Evolutionary conservation across 2,329 filamentous ascomycete species (phyloP).

Genomic region (Sphaerulina musiva): DNA sequence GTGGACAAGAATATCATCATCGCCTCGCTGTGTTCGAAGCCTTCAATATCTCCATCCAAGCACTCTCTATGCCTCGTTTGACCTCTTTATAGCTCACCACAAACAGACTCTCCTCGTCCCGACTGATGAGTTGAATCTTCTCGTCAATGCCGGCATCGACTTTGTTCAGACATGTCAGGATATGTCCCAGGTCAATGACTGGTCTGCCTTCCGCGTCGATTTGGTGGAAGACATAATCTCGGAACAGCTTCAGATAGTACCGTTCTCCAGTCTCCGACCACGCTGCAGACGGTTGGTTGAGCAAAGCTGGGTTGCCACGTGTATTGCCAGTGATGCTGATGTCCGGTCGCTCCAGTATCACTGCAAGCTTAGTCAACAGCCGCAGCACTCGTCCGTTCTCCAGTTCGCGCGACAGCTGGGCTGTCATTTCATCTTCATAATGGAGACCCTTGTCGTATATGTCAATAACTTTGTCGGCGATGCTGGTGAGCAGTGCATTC

Average conservation of each 20-base stretch:
- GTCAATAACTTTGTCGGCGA: constrained; percentile 68
- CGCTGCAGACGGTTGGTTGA: constrained; percentile 30
- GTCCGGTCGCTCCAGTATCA: constrained; percentile 85
- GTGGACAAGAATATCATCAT: background rate
- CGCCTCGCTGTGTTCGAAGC: constrained; percentile 18
- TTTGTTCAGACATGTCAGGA: constrained; percentile 81
- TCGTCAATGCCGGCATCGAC: constrained; percentile 86
- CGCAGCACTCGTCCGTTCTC: constrained; percentile 85
- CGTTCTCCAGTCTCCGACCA: constrained; percentile 93
- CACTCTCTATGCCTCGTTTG: constrained; percentile 57
- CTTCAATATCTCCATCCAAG: constrained; percentile 51
- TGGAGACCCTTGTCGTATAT: constrained; percentile 75
- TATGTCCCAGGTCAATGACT: constrained; percentile 79
- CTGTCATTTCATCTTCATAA: constrained; percentile 65
- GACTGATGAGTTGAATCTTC: constrained; percentile 73
- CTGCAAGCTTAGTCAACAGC: constrained; percentile 72
- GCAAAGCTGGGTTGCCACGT: constrained; percentile 24
- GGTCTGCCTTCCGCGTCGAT: constrained; percentile 79
- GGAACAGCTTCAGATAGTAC: constrained; percentile 88
- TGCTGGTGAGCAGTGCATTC: constrained; percentile 69
- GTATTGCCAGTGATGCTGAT: constrained; percentile 40
- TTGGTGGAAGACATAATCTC: constrained; percentile 96
- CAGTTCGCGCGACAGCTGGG: constrained; percentile 69
- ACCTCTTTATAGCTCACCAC: constrained; percentile 87
- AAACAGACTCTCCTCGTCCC: constrained; percentile 84